Evolutionary conservation across 2,329 filamentous ascomycete genomes (phyloP).

Genomic region (Cadophora sp.): DNA sequence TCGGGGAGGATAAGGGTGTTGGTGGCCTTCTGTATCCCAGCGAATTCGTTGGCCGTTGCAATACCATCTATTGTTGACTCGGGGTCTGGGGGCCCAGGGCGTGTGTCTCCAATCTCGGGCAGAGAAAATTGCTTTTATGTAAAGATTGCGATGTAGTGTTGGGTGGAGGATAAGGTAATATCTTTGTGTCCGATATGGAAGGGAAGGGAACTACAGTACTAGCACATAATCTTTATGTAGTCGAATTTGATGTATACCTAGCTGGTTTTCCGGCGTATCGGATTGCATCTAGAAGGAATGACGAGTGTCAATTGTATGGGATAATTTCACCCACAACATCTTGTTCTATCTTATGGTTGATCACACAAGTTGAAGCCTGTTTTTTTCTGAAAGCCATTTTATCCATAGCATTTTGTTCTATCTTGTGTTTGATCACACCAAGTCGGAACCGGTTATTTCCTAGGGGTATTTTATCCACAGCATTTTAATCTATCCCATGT

Average conservation of each 20-base stretch:
- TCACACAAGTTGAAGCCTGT: too few relatives aligned
- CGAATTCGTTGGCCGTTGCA: background rate
- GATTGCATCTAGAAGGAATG: too few relatives aligned
- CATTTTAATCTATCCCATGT: too few relatives aligned
- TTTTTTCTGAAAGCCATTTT: too few relatives aligned
- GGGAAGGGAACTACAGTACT: background rate
- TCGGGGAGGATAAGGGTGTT: background rate
- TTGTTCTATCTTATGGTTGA: too few relatives aligned
- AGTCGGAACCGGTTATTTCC: too few relatives aligned
- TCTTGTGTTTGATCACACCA: too few relatives aligned
- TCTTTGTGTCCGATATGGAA: background rate
- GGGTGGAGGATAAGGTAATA: background rate
- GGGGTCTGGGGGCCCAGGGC: background rate
- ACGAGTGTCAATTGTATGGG: too few relatives aligned
- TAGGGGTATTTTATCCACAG: too few relatives aligned
- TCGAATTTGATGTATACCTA: background rate
- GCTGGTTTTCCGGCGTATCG: too few relatives aligned
- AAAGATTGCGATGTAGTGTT: slow-evolving; percentile 6
- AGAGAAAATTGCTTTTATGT: background rate
- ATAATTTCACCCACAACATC: too few relatives aligned
- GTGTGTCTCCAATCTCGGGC: background rate
- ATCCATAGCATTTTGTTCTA: too few relatives aligned
- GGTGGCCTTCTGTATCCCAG: slow-evolving; percentile 6
- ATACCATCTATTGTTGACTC: background rate
- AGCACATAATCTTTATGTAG: background rate